Percentiles rank a stretch among this genome's conserved stretches.
Evolutionary conservation across 1,284 basidiomycete genomes (phyloP).

Genomic region (Ganoderma sinense): DNA sequence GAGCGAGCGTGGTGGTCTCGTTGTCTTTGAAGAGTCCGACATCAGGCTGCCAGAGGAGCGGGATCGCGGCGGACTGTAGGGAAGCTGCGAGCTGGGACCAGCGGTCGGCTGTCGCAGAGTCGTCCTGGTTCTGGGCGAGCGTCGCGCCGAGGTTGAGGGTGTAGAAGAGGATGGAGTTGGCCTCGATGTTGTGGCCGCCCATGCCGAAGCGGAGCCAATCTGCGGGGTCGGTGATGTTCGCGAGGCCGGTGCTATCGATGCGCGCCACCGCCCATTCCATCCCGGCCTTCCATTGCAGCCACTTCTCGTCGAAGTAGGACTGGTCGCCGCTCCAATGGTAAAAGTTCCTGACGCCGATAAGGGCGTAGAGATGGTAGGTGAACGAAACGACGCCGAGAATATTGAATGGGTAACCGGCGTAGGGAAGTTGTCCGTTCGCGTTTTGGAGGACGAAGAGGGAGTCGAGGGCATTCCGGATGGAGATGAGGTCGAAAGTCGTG

Average conservation of each 20-base stretch:
- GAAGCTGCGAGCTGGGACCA: constrained; percentile 18
- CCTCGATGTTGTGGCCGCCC: constrained; percentile 32
- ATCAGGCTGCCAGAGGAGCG: too few species aligned
- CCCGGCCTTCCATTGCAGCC: constrained; percentile 23
- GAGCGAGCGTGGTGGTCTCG: constrained; percentile 31
- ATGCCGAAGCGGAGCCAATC: constrained; percentile 32
- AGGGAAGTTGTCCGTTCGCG: constrained; percentile 20
- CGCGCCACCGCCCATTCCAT: constrained; percentile 26
- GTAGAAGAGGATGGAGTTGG: constrained; percentile 30
- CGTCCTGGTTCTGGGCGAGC: constrained; percentile 20
- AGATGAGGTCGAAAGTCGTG: constrained; percentile 27
- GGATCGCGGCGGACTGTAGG: constrained; percentile 24
- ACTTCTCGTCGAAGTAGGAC: constrained; percentile 21
- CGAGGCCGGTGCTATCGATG: constrained; percentile 26
- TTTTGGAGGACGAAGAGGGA: constrained; percentile 25
- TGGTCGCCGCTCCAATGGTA: constrained; percentile 31
- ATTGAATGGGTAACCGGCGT: constrained; percentile 26
- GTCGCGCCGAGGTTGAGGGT: constrained; percentile 25
- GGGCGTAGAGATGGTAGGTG: constrained; percentile 30
- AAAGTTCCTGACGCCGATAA: constrained; percentile 30
- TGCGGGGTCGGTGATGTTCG: constrained; percentile 22
- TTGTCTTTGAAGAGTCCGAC: too few species aligned
- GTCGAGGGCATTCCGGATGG: constrained; percentile 26
- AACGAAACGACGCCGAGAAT: constrained; percentile 24
- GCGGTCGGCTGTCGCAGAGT: constrained; percentile 15